Evolutionary conservation across 2,329 filamentous ascomycete genomes (phyloP).

Genomic region (Ceratocystis diversiconidia): DNA sequence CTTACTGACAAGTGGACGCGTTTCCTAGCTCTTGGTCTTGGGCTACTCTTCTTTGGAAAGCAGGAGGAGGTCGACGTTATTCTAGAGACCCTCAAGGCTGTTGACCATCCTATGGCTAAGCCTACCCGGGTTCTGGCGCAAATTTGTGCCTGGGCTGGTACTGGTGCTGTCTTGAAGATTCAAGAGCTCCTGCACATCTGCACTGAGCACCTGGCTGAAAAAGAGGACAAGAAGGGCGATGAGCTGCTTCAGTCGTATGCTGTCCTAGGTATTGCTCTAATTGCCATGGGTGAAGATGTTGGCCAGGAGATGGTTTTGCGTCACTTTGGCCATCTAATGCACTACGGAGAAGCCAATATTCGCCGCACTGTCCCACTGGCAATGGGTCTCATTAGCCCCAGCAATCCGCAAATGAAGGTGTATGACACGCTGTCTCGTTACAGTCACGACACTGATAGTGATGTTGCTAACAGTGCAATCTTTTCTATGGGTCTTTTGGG

Average conservation of each 20-base stretch:
- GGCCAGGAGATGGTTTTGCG: conserved; percentile 98
- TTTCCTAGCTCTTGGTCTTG: conserved; percentile 87
- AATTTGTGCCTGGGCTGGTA: conserved; percentile 96
- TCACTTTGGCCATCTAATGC: conserved; percentile 96
- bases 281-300: conserved; percentile 96
- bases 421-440: conserved; percentile 97
- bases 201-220: conserved; percentile 92
- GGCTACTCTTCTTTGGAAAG: conserved; percentile 85
- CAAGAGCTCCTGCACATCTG: conserved; percentile 96
- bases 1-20: conserved; percentile 97
- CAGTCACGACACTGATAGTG: conserved; percentile 96
- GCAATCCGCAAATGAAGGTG: conserved; percentile 99
- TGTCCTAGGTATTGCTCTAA: conserved; percentile 81
- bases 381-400: conserved; percentile 91
- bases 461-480: conserved; percentile 95
- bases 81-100: conserved; percentile 87
- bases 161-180: conserved; percentile 89
- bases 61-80: conserved; percentile 99
- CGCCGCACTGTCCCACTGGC: conserved; percentile 89
- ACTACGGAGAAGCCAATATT: conserved; percentile 96
- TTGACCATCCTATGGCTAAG: conserved; percentile 93
- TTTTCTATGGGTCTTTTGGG: conserved; percentile 97
- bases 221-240: conserved; percentile 87
- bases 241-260: conserved; percentile 93
- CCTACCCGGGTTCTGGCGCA: conserved; percentile 89